Base-by-base conservation (phyloP, 2,329 filamentous ascomycete genomes). In the Leptoxyphium fumago region DNA sequence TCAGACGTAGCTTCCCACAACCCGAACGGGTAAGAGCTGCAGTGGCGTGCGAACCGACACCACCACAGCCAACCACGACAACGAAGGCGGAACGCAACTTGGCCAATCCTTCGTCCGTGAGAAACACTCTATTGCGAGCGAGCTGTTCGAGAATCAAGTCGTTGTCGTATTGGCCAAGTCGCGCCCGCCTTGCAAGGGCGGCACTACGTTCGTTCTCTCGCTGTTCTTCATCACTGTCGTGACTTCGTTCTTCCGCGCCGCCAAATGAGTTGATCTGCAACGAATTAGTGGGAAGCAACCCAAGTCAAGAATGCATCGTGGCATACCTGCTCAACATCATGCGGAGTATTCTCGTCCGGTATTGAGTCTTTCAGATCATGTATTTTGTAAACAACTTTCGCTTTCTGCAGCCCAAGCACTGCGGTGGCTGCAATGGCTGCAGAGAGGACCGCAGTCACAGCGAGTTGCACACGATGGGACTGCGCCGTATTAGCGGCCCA, bases 131-230 rank as follows among this genome's bases (percentile, higher is more conserved):
- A 61, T 95, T 96, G 41, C 91, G 80, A 2, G 89, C 88, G 10
- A 98, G 75, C 63, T 98, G 91, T 66, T 98, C 91, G 40, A 94
- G 74, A 45, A 96, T 89, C 38, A 98, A 74, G 55, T 91, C 88
- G 51, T 80, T 74, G 59, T 80, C 76, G 48, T 80, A 81, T 53
- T 80, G 75, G 17, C 77, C 77, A 51, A 72, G 67, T 48, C 76
- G 70, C 34, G 77, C 77, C 54, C 75, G 66, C 44, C 70, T 67
- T 36, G 77, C 77, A 39, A 80, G 67, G 46, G 70, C 71, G 45
- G 72, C 70, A 51, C 72, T 71, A 48, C 71, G 66, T 55, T 74
- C 69, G 53, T 80, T 77, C 57, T 80, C 76, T 50, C 64, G 64
- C 43, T 58, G 61, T 4, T 64, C 62, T 7, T 53, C 51, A 41